Base-by-base conservation (phyloP, 2,329 filamentous ascomycete species). In the Endothia cerciana region DNA sequence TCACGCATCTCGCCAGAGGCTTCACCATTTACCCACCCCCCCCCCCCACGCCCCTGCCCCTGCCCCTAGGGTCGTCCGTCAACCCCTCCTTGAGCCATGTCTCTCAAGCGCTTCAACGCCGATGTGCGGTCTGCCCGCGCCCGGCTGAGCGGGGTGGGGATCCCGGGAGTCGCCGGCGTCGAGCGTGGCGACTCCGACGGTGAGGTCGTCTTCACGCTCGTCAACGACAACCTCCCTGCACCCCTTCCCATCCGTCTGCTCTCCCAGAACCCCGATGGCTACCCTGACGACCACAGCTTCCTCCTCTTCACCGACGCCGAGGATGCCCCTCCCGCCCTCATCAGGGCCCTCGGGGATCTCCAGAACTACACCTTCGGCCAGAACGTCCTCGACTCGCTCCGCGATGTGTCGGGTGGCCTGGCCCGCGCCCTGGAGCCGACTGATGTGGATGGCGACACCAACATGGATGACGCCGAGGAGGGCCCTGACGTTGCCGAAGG, bases 141-240 rank as follows among this genome's bases (percentile, higher is more conserved):
- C 77, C 71, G 71, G 2, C 78, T 87, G 57, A 69, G 78, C 0
- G 77, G 82, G 59, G 33, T 2, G 19, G 49, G 19, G 5, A 63
- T 66, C 22, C 47, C 56, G 40, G 66, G 66, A 6, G 80, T 95
- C 58, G 77, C 77, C 58, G 73, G 81, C 41, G 78, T 97, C 30
- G 77, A 78, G 41, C 79, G 80, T 43, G 90, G 90, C 19, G 87
- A 89, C 5, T 89, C 91, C 40, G 90, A 94, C 75, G 91, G 91
- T 60, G 87, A 91, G 65, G 81, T 96, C 65, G 83, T 83, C 17
- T 90, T 94, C 74, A 80, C 77, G 4, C 91, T 80, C 67, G 68
- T 63, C 11, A 74, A 78, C 62, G 56, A 72, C 2, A 53, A 60
- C 8, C 64, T 78, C 2, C 47, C 67, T 1, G 25, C 60, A 3